Conservation (phyloP, 2,329 filamentous ascomycete species). For the Hypocreales sp. region DNA sequence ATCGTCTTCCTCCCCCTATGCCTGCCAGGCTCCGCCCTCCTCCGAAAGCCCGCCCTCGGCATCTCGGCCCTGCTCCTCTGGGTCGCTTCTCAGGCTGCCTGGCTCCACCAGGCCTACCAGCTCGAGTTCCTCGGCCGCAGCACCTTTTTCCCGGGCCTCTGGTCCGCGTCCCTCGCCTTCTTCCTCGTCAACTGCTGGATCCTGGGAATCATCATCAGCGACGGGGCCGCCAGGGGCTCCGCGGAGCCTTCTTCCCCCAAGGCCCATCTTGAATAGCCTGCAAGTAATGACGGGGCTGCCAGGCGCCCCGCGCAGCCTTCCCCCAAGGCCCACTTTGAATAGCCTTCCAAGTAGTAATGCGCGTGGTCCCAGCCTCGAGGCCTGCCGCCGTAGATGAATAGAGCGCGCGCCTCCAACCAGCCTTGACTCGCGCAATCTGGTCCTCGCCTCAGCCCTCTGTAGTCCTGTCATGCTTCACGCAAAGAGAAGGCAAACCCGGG, state of each 20-base stretch:
- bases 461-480: no score
- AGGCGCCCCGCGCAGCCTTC: no score
- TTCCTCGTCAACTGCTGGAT: slow-evolving; percentile 83
- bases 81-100: slow-evolving; percentile 59
- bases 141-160: slow-evolving; percentile 76
- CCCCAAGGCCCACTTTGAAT: no score
- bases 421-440: no score
- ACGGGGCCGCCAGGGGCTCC: slow-evolving; percentile 24
- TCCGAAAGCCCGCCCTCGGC: slow-evolving; percentile 45
- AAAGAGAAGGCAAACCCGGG: no score
- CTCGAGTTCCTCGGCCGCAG: slow-evolving; percentile 70
- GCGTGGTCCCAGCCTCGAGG: no score
- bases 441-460: no score
- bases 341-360: no score
- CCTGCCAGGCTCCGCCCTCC: slow-evolving; percentile 62
- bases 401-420: no score
- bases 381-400: no score
- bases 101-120: slow-evolving; percentile 60
- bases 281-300: no score
- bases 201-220: slow-evolving; percentile 60
- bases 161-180: slow-evolving; percentile 59
- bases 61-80: slow-evolving; percentile 52
- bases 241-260: slow-evolving; percentile 5
- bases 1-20: slow-evolving; percentile 87
- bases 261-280: slow-evolving; percentile 9